Conservation (phyloP, 2,329 filamentous ascomycete genomes). For the Trichoderma arundinaceum region DNA sequence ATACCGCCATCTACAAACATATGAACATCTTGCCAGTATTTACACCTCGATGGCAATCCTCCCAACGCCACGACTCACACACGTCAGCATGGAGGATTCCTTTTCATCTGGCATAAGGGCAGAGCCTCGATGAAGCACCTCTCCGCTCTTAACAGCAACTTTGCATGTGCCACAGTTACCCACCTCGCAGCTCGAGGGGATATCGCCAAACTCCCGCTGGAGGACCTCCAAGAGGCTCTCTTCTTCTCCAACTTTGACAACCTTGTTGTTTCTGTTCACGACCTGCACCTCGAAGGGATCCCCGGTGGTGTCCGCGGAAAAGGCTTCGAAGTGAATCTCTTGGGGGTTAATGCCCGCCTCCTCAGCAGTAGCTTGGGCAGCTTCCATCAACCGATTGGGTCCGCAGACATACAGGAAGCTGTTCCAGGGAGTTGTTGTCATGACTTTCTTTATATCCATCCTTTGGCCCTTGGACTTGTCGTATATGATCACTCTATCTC, state of each 20-base stretch:
- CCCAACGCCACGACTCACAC: constrained; percentile 59
- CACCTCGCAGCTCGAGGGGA: constrained; percentile 58
- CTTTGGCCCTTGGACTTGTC: constrained; percentile 56
- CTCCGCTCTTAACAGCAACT: constrained; percentile 49
- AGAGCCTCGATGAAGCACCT: constrained; percentile 57
- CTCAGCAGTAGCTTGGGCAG: constrained; percentile 50
- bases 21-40: neutral
- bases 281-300: constrained; percentile 66
- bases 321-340: constrained; percentile 67
- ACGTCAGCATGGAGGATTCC: constrained; percentile 53
- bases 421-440: constrained; percentile 56
- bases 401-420: constrained; percentile 67
- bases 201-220: constrained; percentile 49
- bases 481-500: constrained; percentile 56
- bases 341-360: constrained; percentile 51
- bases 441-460: constrained; percentile 59
- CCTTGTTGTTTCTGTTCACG: constrained; percentile 45
- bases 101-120: constrained; percentile 55
- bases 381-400: constrained; percentile 61
- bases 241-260: constrained; percentile 54
- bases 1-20: no score
- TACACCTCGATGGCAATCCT: constrained; percentile 50
- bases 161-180: constrained; percentile 62
- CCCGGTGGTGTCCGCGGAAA: constrained; percentile 58
- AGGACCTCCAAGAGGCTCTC: constrained; percentile 59